Conservation (phyloP, 305 asterid species). For the Salvia sclarea region DNA sequence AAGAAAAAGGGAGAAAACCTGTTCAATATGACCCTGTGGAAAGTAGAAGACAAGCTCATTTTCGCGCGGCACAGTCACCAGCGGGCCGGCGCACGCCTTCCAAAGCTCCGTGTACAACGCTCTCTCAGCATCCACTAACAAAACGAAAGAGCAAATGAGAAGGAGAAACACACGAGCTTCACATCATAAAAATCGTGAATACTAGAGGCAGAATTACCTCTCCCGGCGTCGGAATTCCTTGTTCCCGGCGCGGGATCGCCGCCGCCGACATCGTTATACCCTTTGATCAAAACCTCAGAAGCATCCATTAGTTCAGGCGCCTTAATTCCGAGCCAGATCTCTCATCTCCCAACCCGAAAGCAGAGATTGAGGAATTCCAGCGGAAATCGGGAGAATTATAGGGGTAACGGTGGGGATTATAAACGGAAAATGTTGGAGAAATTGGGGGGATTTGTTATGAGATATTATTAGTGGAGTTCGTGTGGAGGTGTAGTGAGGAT, state of each 20-base stretch:
- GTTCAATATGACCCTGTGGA: too few relatives aligned
- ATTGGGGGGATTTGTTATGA: not conserved
- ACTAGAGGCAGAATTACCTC: conserved; percentile 37
- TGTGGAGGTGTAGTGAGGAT: conserved; percentile 31
- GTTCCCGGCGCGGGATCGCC: conserved; percentile 40
- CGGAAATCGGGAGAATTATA: conserved; percentile 28
- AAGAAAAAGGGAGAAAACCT: too few relatives aligned
- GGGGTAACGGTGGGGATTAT: too few relatives aligned
- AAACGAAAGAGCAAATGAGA: too few relatives aligned
- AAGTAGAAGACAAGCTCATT: too few relatives aligned
- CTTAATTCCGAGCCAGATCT: conserved; percentile 52
- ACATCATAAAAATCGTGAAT: not conserved
- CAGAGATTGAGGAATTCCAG: not conserved
- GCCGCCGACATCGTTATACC: conserved; percentile 48
- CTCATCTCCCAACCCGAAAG: conserved; percentile 45
- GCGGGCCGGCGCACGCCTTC: too few relatives aligned
- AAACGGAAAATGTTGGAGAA: not conserved
- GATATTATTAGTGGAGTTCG: conserved; percentile 18
- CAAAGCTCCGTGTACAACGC: too few relatives aligned
- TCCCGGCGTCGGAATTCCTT: conserved; percentile 44
- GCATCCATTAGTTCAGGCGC: conserved; percentile 48
- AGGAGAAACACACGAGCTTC: conserved; percentile 3
- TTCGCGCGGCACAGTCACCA: too few relatives aligned
- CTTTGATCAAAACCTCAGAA: conserved; percentile 61
- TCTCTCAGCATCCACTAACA: too few relatives aligned